Base-by-base conservation (phyloP, 2,329 filamentous ascomycete genomes). In the Decorospora gaudefroyi region DNA sequence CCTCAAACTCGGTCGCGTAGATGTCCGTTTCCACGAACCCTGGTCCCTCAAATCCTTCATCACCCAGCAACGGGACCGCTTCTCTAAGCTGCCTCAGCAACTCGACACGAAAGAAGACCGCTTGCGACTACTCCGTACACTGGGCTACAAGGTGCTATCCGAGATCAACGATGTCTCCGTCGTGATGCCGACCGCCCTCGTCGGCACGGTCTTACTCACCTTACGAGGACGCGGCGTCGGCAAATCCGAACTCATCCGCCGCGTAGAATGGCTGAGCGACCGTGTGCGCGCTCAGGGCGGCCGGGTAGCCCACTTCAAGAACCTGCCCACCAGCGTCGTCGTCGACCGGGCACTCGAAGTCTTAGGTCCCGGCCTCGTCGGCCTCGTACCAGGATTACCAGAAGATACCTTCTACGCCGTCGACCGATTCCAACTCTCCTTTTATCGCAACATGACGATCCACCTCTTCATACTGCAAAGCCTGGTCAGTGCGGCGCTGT, bases 401-500 rank as follows among this genome's bases (percentile, higher is more conserved):
- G 93, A 99, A 67, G 88, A 89, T 12, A 97, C 93, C 0, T 97
- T 89, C 71, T 96, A 89, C 62, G 93, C 93, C 4, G 90, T 96
- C 26, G 93, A 99, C 69, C 82, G 75, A 39, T 99, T 99, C 75
- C 93, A 99, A 67, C 80, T 99, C 7, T 96, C 90, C 0, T 99
- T 99, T 71, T 99, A 99, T 73, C 86, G 93, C 38, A 99, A 99
- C 71, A 97, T 97, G 93, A 96, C 92, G 0, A 99, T 99, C 50
- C 93, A 99, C 67, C 80, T 99, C 4, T 99, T 99, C 70, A 93
- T 99, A 44, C 87, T 90, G 2, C 91, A 97, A 67, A 88, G 92
- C 0, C 77, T 99, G 4, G 89, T 97, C 15, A 93, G 89, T 49
- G 89, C 86, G 4, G 88, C 88, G 18, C 85, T 99, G 78, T 99